Evolutionary conservation across 2,329 filamentous ascomycete genomes (phyloP).

Genomic region (Aspergillus quadricinctus): DNA sequence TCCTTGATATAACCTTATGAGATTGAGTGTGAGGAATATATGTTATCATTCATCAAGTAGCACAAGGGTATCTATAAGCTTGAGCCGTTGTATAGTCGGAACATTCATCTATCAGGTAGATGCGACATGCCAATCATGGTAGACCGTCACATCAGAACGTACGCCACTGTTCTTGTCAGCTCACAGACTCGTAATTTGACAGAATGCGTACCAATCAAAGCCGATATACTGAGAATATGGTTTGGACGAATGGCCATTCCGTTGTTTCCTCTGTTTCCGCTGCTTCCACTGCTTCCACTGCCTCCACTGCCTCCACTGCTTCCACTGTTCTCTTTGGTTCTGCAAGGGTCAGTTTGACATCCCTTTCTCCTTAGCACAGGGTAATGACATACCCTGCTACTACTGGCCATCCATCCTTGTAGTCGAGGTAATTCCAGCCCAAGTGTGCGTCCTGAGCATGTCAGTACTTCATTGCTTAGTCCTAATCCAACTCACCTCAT

Average conservation of each 20-base stretch:
- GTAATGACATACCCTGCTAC: conserved; percentile 14
- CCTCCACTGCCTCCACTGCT: no score
- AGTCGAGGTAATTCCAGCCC: conserved; percentile 37
- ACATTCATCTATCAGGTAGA: background rate
- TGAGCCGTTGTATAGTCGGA: background rate
- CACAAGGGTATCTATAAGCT: background rate
- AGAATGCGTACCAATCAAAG: background rate
- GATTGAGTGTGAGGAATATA: background rate
- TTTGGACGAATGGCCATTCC: background rate
- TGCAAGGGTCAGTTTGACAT: background rate
- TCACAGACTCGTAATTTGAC: conserved; percentile 10
- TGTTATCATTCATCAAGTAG: background rate
- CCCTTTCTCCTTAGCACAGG: no score
- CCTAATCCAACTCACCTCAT: conserved; percentile 19
- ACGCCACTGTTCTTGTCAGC: background rate
- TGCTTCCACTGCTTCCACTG: background rate
- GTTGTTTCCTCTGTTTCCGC: background rate
- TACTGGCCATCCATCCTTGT: conserved; percentile 35
- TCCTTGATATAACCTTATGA: conserved; percentile 6
- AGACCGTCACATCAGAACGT: background rate
- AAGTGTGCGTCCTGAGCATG: conserved; percentile 25
- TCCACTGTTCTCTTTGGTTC: conserved; percentile 8
- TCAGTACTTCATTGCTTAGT: conserved; percentile 3
- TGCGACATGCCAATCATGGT: no score
- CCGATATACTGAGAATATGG: conserved; percentile 1